A percentile compares a stretch with the other conserved stretches of the same genome.
Conservation (phyloP, 129 eudicot species). For the Helichrysum umbraculigerum region DNA sequence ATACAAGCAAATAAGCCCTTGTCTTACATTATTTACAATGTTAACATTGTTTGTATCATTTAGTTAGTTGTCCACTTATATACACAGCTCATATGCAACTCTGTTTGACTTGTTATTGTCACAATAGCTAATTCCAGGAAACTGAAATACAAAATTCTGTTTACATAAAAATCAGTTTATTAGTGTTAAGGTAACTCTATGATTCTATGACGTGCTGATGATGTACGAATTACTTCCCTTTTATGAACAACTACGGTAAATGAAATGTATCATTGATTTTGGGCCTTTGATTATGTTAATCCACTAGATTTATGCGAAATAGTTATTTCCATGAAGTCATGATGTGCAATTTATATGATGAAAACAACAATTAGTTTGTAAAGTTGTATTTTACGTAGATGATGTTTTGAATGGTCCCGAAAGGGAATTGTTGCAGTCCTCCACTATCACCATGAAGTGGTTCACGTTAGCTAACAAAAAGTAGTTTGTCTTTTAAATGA, state of each 20-base stretch:
- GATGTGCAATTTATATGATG: neutral
- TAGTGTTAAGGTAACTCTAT: neutral
- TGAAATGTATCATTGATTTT: neutral
- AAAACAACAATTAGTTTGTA: neutral
- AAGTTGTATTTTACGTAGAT: constrained; percentile 31
- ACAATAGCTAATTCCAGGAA: constrained; percentile 1
- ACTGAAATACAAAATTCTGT: neutral
- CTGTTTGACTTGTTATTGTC: constrained; percentile 21
- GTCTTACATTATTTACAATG: constrained; percentile 28
- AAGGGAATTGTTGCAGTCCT: constrained; percentile 27
- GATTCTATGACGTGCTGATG: neutral
- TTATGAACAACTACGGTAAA: neutral
- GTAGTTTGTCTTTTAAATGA: constrained; percentile 13
- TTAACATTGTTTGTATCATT: constrained; percentile 35
- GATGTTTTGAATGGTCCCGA: constrained; percentile 25
- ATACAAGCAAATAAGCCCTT: neutral
- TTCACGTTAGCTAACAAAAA: constrained; percentile 18
- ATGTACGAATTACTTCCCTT: too few species aligned
- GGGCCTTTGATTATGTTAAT: neutral
- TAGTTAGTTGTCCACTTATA: constrained; percentile 21
- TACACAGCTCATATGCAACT: constrained; percentile 21
- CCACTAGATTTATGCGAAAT: neutral
- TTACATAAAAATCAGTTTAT: neutral
- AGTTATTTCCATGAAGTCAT: neutral
- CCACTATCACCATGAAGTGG: constrained; percentile 41